A percentile compares a stretch with the other conserved stretches of the same genome.
These are phyloP conservation scores for Hebeloma cylindrosporum DNA, from an alignment of 768 basidiomycete species.

Conservation along the genomic window DNA sequence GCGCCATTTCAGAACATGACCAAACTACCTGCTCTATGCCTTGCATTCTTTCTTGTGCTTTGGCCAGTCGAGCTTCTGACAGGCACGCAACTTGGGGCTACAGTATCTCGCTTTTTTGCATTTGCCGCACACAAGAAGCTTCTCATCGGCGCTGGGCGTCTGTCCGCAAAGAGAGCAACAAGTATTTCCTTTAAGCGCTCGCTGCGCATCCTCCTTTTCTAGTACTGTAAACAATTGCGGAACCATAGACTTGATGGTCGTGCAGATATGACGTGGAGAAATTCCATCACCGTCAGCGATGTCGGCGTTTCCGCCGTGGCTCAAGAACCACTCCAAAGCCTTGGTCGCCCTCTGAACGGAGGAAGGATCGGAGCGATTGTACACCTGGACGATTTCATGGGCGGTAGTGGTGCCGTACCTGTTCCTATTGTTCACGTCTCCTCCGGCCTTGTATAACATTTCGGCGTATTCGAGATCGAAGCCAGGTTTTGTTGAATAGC, in stretches of 20 bases:
- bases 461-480: constrained; percentile 43
- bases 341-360: constrained; percentile 24
- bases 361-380: constrained; percentile 17
- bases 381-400: constrained; percentile 38
- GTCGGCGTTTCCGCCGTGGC: constrained; percentile 42
- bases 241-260: constrained; percentile 1
- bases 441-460: constrained; percentile 42
- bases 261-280: constrained; percentile 25
- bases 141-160: constrained; percentile 23
- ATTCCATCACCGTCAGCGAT: constrained; percentile 40
- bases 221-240: constrained; percentile 23
- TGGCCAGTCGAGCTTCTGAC: constrained; percentile 42
- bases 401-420: constrained; percentile 40
- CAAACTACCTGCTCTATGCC: constrained; percentile 18
- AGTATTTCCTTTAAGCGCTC: constrained; percentile 22
- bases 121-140: constrained; percentile 30
- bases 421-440: constrained; percentile 40
- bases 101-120: constrained; percentile 40
- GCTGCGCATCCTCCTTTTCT: constrained; percentile 32
- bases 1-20: not conserved
- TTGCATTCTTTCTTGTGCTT: constrained; percentile 38
- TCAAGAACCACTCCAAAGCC: constrained; percentile 39
- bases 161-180: constrained; percentile 38
- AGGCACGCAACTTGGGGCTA: constrained; percentile 26
- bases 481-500: constrained; percentile 41